Evolutionary conservation across 495 filamentous ascomycete species (phyloP).

Genomic region (Talaromyces liani): DNA sequence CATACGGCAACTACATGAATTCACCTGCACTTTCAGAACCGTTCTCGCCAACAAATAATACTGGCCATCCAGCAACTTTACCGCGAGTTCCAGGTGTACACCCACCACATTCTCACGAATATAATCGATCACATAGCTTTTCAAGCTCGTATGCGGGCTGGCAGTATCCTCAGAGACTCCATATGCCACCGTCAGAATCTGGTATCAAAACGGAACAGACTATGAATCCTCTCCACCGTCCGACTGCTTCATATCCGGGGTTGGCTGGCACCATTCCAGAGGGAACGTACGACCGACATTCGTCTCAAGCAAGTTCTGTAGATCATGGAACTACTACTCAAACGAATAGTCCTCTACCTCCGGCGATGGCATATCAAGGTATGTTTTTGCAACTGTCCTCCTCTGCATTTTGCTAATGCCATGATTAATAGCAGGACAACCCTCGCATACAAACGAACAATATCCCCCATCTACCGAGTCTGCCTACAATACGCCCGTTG

Average conservation of each 20-base stretch:
- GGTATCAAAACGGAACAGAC: slow-evolving; percentile 20
- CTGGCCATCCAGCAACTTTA: slow-evolving; percentile 25
- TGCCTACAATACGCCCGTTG: background rate
- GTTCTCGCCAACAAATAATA: slow-evolving; percentile 18
- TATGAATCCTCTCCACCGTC: slow-evolving; percentile 13
- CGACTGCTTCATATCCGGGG: slow-evolving; percentile 26
- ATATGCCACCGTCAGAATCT: slow-evolving; percentile 24
- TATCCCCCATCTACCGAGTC: background rate
- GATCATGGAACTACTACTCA: slow-evolving; percentile 7
- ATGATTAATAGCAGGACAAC: background rate
- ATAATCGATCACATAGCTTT: slow-evolving; percentile 35
- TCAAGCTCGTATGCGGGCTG: slow-evolving; percentile 26
- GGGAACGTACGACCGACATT: slow-evolving; percentile 24
- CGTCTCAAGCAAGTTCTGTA: slow-evolving; percentile 21
- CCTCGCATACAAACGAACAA: background rate
- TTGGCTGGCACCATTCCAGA: slow-evolving; percentile 7
- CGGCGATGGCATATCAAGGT: slow-evolving; percentile 9
- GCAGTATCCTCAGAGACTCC: slow-evolving; percentile 23
- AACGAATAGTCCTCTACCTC: background rate
- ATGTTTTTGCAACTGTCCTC: background rate
- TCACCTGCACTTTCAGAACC: slow-evolving; percentile 26
- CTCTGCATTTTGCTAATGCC: background rate
- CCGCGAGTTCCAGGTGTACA: slow-evolving; percentile 20
- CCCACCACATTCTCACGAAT: slow-evolving; percentile 22
- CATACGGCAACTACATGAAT: slow-evolving; percentile 33